Conservation (phyloP, 805 yeast species). For the Candida maris region DNA sequence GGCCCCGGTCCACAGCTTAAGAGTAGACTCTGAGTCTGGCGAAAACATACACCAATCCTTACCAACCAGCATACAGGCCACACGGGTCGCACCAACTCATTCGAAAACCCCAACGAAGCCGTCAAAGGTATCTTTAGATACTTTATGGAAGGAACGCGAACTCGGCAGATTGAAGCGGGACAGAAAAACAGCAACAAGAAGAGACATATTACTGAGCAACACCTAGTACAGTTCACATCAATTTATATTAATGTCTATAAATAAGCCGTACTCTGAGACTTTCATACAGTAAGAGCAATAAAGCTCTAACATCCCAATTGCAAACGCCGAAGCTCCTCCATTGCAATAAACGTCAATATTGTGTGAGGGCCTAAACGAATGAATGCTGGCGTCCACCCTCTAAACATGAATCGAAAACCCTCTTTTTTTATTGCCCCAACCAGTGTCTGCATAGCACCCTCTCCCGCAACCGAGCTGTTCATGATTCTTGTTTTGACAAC, state of each 20-base stretch:
- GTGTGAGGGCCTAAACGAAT: conserved; percentile 83
- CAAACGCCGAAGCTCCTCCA: conserved; percentile 56
- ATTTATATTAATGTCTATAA: too few species aligned
- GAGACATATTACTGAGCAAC: too few species aligned
- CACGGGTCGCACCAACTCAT: too few species aligned
- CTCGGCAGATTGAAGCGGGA: conserved; percentile 3
- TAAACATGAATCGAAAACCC: conserved; percentile 76
- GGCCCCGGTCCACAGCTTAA: too few species aligned
- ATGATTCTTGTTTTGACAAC: conserved; percentile 85
- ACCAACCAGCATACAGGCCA: too few species aligned
- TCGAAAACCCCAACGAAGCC: too few species aligned
- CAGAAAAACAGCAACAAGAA: not conserved
- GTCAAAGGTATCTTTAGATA: too few species aligned
- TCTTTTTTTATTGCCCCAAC: conserved; percentile 56
- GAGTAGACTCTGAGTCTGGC: too few species aligned
- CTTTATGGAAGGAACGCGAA: conserved; percentile 7
- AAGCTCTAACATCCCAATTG: conserved; percentile 12
- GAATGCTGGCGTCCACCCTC: conserved; percentile 91
- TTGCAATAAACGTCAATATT: conserved; percentile 62
- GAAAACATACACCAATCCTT: too few species aligned
- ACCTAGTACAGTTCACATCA: too few species aligned
- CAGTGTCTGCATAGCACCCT: conserved; percentile 50
- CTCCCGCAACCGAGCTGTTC: conserved; percentile 54
- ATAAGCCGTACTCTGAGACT: too few species aligned
- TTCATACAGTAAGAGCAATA: too few species aligned